Conservation (phyloP, 2,329 filamentous ascomycete genomes). For the Fusarium equiseti region DNA sequence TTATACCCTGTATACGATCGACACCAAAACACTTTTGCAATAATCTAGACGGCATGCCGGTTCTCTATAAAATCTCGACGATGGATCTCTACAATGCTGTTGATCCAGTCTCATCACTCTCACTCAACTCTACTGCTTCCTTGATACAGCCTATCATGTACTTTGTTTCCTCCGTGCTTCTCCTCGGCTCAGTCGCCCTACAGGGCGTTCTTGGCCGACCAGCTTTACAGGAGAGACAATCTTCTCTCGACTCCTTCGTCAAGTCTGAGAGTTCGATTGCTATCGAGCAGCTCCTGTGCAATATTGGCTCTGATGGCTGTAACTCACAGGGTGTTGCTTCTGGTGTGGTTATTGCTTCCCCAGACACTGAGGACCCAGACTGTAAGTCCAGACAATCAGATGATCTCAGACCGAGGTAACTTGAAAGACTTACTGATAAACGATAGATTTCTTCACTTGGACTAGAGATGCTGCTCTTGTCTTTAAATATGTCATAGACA, state of each 20-base stretch:
- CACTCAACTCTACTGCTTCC: constrained; percentile 48
- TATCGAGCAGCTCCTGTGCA: constrained; percentile 65
- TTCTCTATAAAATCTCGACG: constrained; percentile 39
- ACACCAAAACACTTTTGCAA: background rate
- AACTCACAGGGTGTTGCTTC: constrained; percentile 60
- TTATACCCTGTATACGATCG: constrained; percentile 8
- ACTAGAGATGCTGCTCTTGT: constrained; percentile 79
- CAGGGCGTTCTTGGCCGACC: constrained; percentile 65
- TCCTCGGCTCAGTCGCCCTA: constrained; percentile 64
- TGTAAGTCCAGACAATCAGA: constrained; percentile 57
- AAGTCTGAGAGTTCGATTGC: constrained; percentile 65
- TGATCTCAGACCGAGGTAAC: background rate
- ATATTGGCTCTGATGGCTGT: constrained; percentile 68
- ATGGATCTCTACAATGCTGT: constrained; percentile 46
- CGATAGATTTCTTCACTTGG: constrained; percentile 81
- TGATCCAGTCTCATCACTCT: constrained; percentile 44
- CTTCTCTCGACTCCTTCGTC: constrained; percentile 66
- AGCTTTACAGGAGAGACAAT: constrained; percentile 52
- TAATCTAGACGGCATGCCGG: constrained; percentile 4
- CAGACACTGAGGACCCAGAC: constrained; percentile 65
- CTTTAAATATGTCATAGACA: constrained; percentile 76
- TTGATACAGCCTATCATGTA: constrained; percentile 61
- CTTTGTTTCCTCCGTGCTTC: constrained; percentile 61
- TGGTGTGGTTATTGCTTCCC: constrained; percentile 69
- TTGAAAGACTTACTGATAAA: constrained; percentile 11